Base-by-base conservation (phyloP, 345 rosid species). In the Tarenaya hassleriana region DNA sequence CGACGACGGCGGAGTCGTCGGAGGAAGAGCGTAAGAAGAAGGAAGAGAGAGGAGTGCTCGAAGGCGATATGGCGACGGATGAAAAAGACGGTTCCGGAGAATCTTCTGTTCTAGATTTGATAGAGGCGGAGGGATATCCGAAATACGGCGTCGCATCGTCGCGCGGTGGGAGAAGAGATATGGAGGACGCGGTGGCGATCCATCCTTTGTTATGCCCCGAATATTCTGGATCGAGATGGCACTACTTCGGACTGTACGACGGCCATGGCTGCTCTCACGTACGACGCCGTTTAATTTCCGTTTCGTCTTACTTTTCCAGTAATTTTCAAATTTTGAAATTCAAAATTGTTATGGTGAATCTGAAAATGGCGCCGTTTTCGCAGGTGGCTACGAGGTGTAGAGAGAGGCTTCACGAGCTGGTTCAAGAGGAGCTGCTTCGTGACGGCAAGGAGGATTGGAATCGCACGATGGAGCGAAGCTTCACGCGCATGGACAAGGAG, bases 191-290 rank as follows among this genome's bases (percentile, higher is more conserved):
- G 7, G 88, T 86, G 3, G 69, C 86, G 19, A 39, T 73, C 47
- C 72, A 67, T 16, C 91, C 91, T 0, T 83, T 50, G 9, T 78
- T 89, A 46, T 63, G 35, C 11, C 59, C 41, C 1, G 75, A 53
- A n/a, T 39, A 1, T 61, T 66, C 60, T 14, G 16, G 56, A 2
- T 4, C 44, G 0, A 71, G 50, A 17, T 72, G 75, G 66, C 95
- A 83, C 57, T 86, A 72, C 42, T 90, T 75, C 16, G 97, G 84
- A 2, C 83, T 85, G 16, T 83, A 77, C 62, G 95, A 83, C 37
- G 92, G 88, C 20, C 88, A 81, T 38, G 88, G 95, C 27, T 83
- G 95, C 50, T 80, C 91, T 47, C 95, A 80, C 34, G 88, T 86
- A 77, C 47, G 75, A 0, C 11, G 33, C 4, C 35, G 47, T 47